Evolutionary conservation across 148 eudicot species (phyloP), one percentile per base, ranked within the genome.

Genomic region (Persicaria tinctoria): DNA sequence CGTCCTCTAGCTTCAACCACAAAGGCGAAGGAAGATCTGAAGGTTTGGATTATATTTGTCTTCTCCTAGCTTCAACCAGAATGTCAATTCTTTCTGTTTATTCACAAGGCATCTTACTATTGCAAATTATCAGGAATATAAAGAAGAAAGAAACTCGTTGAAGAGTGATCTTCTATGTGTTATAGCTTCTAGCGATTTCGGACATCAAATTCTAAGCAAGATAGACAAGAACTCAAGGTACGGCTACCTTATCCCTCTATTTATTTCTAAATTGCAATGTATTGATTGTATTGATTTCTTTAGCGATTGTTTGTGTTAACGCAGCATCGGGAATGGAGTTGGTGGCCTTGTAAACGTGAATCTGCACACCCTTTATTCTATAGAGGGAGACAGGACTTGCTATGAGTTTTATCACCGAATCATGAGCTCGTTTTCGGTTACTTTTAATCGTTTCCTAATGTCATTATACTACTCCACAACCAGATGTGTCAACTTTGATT

Each of bases 1-100:
- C 86, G 80, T 2, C 79, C 83, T 47, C 76, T 76, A 0, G 14
- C 44, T 3, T 79, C 55, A 74, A 85, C 84, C 2, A 53, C 38
- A 41, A 78, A 75, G 45, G 54, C 77, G 0, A 78, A 60, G 80
- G 84, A 76, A 23, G 41, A 60, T 9, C 41, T 60, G 14, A 60
- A 60, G 64, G 64, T 59, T 7, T 18, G 64, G 7, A 59, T 12
- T 59, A 1, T 9, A 2, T 55, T 7, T 20, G 32, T 59, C 38
- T 27, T 5, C 64, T 20, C 38, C 12, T 32, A 18, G n/a, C 20
- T 55, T 14, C 20, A 18, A 17, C 6, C n/a, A 7, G 59, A 56
- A 56, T 17, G 55, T 1, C 11, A 7, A 59, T 9, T 59, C 32
- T 20, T 57, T 59, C 20, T 59, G 41, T 20, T 7, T 16, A 55